Evolutionary conservation across 345 rosid species (phyloP), one percentile per base, ranked within the genome.

Genomic region (Bruguiera gymnorhiza): DNA sequence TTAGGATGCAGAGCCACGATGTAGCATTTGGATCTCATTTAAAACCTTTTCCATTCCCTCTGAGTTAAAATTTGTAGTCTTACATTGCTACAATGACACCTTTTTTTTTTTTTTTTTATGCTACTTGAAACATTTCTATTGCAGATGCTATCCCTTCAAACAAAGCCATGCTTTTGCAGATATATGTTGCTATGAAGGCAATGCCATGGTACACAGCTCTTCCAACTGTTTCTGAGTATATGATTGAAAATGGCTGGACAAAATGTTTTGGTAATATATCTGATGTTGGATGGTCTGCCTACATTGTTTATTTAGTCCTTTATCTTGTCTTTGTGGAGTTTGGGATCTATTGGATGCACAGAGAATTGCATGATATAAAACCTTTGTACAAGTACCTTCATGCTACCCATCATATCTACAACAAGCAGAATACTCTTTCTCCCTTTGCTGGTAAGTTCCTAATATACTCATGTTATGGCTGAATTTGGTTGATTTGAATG

Each of bases 271-370:
- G 83, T 10, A 81, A 81, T 19, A 73, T 92, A 77, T 74, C 77
- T n/a, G 97, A 92, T n/a, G 69, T 84, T 29, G 89, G 96, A 52
- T 87, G 87, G 91, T 39, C 73, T 61, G 75, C 79, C 27, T 88
- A 90, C 63, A 27, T 84, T 5, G 62, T 80, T 10, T 85, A 82
- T 75, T 32, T 92, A 26, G 62, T 61, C 1, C 34, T 83, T 55
- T 92, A 89, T 72, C 96, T 95, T 63, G 84, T 81, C 59, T 1
- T 87, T 23, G 92, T 86, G 62, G 99, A 95, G 89, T 89, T 92
- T 78, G 92, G 96, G 58, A 92, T 95, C 68, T 95, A 95, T 74
- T 92, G 98, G 98, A 86, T 90, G 96, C 98, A 95, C 60, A 74
- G 96, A 74, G 94, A 90, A 83, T 81, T 92, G 76, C 99, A 95